A percentile compares a stretch with the other conserved stretches of the same genome.
phyloP scores from a whole-genome alignment of 2,329 filamentous ascomycete genomes.

The Aspergillus hiratsukae region DNA sequence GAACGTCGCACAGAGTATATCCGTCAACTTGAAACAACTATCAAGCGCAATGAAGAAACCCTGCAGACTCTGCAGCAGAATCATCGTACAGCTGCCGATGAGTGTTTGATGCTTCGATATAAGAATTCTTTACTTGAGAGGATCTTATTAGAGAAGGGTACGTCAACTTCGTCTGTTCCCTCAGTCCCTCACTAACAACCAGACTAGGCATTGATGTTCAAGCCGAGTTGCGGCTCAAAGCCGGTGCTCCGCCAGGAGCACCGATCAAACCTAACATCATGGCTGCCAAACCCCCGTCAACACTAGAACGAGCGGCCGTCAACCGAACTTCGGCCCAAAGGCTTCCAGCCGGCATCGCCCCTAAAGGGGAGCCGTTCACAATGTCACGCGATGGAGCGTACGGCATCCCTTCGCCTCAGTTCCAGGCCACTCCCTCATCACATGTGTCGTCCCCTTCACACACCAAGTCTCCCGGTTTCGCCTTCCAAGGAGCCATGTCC shows the following conservation, averaged over 20 bases:
- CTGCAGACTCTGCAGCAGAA: constrained; percentile 89
- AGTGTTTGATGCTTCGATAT: constrained; percentile 96
- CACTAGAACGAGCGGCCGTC: constrained; percentile 74
- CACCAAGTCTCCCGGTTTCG: constrained; percentile 58
- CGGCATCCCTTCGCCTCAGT: constrained; percentile 61
- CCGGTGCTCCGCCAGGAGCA: constrained; percentile 73
- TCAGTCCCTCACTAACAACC: constrained; percentile 2
- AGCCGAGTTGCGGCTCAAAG: constrained; percentile 89
- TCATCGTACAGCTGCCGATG: constrained; percentile 89
- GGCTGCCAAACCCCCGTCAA: constrained; percentile 66
- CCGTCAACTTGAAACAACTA: constrained; percentile 96
- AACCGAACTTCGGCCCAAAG: constrained; percentile 71
- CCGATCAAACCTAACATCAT: constrained; percentile 61
- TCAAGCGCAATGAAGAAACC: constrained; percentile 93
- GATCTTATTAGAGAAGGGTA: constrained; percentile 93
- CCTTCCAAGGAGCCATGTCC: constrained; percentile 57
- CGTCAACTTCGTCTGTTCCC: not conserved
- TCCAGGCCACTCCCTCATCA: constrained; percentile 76
- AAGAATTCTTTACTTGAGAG: constrained; percentile 96
- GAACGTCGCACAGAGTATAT: constrained; percentile 98
- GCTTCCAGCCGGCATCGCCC: constrained; percentile 69
- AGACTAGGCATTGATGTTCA: constrained; percentile 86
- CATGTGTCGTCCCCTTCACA: constrained; percentile 66
- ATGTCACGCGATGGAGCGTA: constrained; percentile 45
- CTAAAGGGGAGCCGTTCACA: constrained; percentile 53